Evolutionary conservation across 768 basidiomycete genomes (phyloP).

Genomic region (Leccinum uliginosum): DNA sequence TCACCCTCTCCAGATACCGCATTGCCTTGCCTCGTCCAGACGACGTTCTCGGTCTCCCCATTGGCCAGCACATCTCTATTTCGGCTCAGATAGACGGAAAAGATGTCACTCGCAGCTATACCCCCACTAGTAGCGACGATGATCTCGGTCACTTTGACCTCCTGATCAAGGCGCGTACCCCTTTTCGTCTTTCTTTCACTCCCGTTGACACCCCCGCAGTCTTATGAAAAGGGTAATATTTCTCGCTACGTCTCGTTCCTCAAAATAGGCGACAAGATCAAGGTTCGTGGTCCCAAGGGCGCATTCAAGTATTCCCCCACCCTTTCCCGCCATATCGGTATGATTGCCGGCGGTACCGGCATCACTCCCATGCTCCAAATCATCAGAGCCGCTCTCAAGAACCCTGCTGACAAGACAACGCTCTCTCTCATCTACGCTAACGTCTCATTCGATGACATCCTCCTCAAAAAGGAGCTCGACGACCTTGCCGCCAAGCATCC

Average conservation of each 20-base stretch:
- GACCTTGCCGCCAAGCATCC: constrained; percentile 61
- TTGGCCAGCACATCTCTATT: constrained; percentile 94
- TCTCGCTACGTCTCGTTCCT: constrained; percentile 79
- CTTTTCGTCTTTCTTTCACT: neutral
- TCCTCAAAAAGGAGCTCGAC: constrained; percentile 86
- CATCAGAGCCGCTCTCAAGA: constrained; percentile 88
- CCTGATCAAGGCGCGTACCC: constrained; percentile 77
- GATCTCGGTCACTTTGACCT: constrained; percentile 94
- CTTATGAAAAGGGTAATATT: constrained; percentile 97
- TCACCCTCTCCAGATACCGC: constrained; percentile 64
- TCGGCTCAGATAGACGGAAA: constrained; percentile 90
- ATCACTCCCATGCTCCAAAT: constrained; percentile 99
- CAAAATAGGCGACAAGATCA: constrained; percentile 83
- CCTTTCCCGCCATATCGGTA: constrained; percentile 76
- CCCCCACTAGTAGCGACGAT: constrained; percentile 91
- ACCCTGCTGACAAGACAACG: constrained; percentile 79
- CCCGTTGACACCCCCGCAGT: constrained; percentile 38
- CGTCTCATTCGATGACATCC: constrained; percentile 88
- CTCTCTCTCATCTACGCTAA: constrained; percentile 95
- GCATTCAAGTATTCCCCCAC: constrained; percentile 80
- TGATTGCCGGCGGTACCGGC: constrained; percentile 99
- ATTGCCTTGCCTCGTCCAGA: constrained; percentile 73
- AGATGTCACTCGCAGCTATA: constrained; percentile 87
- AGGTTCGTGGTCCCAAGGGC: constrained; percentile 95
- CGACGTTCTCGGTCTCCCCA: constrained; percentile 87